Base-by-base conservation (phyloP, 164 flowering plant species). In the Litsea cubeba region DNA sequence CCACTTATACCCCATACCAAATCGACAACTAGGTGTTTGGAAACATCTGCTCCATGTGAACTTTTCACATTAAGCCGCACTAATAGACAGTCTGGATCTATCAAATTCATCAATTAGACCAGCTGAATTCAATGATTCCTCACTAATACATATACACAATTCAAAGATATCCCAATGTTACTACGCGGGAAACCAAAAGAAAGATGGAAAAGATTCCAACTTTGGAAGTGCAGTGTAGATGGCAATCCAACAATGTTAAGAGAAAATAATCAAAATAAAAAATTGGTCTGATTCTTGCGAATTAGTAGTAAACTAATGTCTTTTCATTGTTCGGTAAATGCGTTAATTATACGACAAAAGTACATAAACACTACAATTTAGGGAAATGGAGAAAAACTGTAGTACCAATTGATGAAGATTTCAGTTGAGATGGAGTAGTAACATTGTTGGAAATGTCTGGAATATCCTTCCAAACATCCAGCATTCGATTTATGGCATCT, bases 341-440 rank as follows among this genome's bases (percentile, higher is more conserved):
- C 60, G 5, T 54, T 14, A 54, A 54, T 54, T 54, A 20, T 54
- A 54, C 60, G 2, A 54, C n/a, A 54, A 15, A 54, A 54, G 15
- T 54, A 54, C 20, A 17, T 17, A 5, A 54, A 14, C 3, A 15
- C n/a, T 3, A 54, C 3, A 54, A 54, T 54, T 54, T 17, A 18
- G 60, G n/a, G n/a, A 54, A 15, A 54, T 40, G 2, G 64, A 70
- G 58, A 5, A 30, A 30, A 30, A 30, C 14, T 22, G 2, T 50
- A 10, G 69, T 81, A 92, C 98, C 97, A 90, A 79, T 88, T 0
- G 88, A 85, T 62, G 91, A 88, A 50, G 84, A 78, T n/a, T 80
- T 80, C 1, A 92, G 87, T 65, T 78, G 82, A 17, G 87, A 81
- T 5, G 91, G 92, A 14, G 86, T 85, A 0, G 91, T 22, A 65